Conservation (phyloP, 2,329 filamentous ascomycete genomes). For the Hymenoscyphus albidus region DNA sequence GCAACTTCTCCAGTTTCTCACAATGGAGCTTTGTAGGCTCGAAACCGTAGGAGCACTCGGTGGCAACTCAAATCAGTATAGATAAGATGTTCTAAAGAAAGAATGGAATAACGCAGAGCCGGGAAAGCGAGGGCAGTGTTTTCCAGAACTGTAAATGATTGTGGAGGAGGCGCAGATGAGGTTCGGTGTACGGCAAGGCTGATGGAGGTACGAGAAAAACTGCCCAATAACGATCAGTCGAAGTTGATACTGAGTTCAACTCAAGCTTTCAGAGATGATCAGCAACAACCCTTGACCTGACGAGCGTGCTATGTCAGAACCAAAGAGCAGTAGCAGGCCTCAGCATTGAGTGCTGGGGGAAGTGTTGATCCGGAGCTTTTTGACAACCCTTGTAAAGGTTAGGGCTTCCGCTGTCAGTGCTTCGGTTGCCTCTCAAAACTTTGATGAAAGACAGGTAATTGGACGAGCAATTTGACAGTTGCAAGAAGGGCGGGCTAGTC, state of each 20-base stretch:
- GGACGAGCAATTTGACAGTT: not conserved
- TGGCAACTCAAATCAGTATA: not conserved
- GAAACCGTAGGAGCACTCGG: not conserved
- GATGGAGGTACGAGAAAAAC: not conserved
- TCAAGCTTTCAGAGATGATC: not conserved
- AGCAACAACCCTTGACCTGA: not conserved
- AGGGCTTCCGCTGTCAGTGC: constrained; percentile 15
- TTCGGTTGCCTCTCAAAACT: constrained; percentile 15
- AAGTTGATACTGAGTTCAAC: constrained; percentile 2
- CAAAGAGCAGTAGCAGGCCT: not conserved
- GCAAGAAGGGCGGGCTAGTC: not conserved
- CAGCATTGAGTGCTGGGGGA: not conserved
- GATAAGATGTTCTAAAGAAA: constrained; percentile 4
- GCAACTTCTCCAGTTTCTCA: not conserved
- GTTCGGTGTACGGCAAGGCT: constrained; percentile 4
- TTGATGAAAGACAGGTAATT: not conserved
- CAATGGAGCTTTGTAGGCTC: not conserved
- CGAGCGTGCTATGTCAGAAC: not conserved
- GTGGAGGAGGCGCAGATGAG: constrained; percentile 18
- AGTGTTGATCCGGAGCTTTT: constrained; percentile 13
- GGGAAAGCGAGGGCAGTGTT: not conserved
- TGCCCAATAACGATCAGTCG: constrained; percentile 6
- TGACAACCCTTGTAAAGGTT: constrained; percentile 9
- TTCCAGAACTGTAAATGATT: constrained; percentile 10
- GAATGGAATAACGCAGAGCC: not conserved